phyloP scores from a whole-genome alignment of 2,329 filamentous ascomycete species.

The Penicillium sp. region DNA sequence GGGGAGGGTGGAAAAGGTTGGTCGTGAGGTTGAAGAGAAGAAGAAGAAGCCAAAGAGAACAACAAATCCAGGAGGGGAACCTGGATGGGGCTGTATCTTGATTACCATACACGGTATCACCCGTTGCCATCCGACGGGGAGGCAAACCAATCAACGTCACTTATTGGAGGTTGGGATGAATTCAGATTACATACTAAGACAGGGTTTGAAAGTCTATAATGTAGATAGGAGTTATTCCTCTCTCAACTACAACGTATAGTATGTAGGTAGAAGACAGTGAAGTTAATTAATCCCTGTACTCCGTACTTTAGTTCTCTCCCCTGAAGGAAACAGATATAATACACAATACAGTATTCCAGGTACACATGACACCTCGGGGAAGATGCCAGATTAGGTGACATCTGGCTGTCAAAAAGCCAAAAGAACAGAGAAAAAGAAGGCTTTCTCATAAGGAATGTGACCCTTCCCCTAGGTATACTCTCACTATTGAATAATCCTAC shows the following conservation, averaged over 20 bases:
- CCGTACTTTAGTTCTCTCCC: neutral
- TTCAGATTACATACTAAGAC: neutral
- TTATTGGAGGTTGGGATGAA: neutral
- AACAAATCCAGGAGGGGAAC: slow-evolving; percentile 12
- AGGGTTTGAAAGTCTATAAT: neutral
- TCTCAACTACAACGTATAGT: neutral
- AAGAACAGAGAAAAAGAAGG: neutral
- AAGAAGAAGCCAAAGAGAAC: slow-evolving; percentile 11
- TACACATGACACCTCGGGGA: neutral
- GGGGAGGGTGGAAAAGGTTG: slow-evolving; percentile 10
- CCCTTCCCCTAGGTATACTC: neutral
- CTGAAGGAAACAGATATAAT: neutral
- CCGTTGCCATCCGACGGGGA: neutral
- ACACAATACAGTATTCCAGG: neutral
- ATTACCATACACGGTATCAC: slow-evolving; percentile 6
- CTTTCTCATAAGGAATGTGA: neutral
- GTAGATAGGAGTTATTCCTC: neutral
- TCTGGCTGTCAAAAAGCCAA: slow-evolving; percentile 1
- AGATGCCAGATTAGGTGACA: slow-evolving; percentile 2
- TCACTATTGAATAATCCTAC: neutral
- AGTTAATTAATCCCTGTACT: neutral
- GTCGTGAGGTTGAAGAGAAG: slow-evolving; percentile 16
- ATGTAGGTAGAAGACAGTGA: neutral
- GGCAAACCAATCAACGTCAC: neutral
- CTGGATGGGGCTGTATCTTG: neutral